Evolutionary conservation across 1,284 basidiomycete species (phyloP).

Genomic region (Singerocomus inundabilis): DNA sequence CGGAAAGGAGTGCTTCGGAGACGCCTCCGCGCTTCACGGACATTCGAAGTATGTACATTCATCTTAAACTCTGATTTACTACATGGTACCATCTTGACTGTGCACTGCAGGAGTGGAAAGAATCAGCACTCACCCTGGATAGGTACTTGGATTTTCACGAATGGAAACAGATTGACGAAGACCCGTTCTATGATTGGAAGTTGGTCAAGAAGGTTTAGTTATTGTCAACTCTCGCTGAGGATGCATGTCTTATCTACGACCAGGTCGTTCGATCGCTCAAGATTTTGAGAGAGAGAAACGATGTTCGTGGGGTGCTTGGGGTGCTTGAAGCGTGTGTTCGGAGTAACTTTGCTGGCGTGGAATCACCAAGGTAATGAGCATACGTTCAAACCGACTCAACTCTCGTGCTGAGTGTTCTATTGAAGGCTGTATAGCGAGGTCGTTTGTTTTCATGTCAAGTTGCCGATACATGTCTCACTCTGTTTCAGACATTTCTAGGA

Average conservation of each 20-base stretch:
- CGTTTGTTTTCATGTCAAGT: constrained; percentile 21
- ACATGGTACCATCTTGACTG: background rate
- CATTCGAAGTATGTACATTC: constrained; percentile 52
- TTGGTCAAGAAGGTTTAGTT: constrained; percentile 67
- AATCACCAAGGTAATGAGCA: constrained; percentile 64
- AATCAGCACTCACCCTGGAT: constrained; percentile 78
- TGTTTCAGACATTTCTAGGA: constrained; percentile 76
- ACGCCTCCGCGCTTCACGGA: constrained; percentile 70
- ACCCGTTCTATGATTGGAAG: constrained; percentile 87
- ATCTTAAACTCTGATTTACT: background rate
- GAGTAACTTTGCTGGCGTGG: constrained; percentile 93
- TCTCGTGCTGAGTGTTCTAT: constrained; percentile 5
- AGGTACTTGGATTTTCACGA: constrained; percentile 79
- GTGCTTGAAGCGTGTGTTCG: constrained; percentile 92
- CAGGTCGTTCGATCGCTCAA: constrained; percentile 68
- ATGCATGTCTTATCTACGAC: background rate
- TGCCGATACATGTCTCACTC: constrained; percentile 3
- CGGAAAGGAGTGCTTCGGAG: constrained; percentile 77
- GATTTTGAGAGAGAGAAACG: constrained; percentile 64
- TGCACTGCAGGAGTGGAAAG: constrained; percentile 73
- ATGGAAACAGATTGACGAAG: constrained; percentile 87
- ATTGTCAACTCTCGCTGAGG: background rate
- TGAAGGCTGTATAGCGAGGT: constrained; percentile 86
- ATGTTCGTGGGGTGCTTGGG: constrained; percentile 83
- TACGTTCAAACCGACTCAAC: background rate